A percentile compares a stretch with the other conserved stretches of the same genome.
Conservation (phyloP, 352 stramenopile genomes). For the Ophiocytium majus region DNA sequence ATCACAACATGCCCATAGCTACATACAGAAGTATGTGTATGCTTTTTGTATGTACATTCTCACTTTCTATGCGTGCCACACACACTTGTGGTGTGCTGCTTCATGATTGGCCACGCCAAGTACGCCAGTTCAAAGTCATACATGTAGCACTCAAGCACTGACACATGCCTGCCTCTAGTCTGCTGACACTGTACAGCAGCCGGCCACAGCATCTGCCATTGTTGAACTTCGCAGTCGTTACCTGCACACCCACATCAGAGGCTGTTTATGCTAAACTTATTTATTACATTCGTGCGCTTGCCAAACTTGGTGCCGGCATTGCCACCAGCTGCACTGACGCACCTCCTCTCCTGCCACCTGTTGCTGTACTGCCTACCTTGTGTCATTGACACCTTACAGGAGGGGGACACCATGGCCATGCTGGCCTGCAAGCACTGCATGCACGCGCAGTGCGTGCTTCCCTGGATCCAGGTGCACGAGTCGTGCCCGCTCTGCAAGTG, state of each 20-base stretch:
- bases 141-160: too few relatives aligned
- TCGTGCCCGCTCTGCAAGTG: background rate
- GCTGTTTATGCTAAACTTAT: background rate
- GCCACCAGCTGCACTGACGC: background rate
- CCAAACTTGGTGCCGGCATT: background rate
- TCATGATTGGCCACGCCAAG: too few relatives aligned
- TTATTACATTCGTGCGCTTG: too few relatives aligned
- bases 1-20: too few relatives aligned
- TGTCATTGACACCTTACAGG: background rate
- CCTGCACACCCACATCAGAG: background rate
- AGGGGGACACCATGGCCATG: background rate
- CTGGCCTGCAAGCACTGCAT: background rate
- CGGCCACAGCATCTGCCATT: background rate
- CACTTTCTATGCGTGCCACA: too few relatives aligned
- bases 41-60: too few relatives aligned
- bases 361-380: background rate
- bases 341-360: background rate
- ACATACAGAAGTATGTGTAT: too few relatives aligned
- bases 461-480: background rate
- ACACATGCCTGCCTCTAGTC: too few relatives aligned
- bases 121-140: too few relatives aligned
- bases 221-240: background rate
- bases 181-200: background rate
- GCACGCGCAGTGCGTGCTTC: background rate
- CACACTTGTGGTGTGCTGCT: too few relatives aligned